These are phyloP conservation scores for Priceomyces carsonii DNA, from an alignment of 805 yeast species.

Conservation along the genomic window DNA sequence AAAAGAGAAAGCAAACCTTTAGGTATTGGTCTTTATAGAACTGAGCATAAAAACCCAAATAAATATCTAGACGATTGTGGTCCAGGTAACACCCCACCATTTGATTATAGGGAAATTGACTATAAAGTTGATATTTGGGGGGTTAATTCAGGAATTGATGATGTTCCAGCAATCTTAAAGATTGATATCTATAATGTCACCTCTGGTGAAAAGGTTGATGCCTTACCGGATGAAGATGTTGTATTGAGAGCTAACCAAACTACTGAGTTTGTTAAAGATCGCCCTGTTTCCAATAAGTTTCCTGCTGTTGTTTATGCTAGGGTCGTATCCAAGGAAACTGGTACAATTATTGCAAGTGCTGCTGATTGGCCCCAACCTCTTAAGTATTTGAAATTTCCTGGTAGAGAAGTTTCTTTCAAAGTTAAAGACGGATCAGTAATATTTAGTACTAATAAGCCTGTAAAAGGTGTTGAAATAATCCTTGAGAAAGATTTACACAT, in stretches of 20 bases:
- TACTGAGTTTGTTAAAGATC: constrained; percentile 24
- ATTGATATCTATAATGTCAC: constrained; percentile 31
- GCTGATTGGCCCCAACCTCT: constrained; percentile 55
- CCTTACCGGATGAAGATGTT: constrained; percentile 12
- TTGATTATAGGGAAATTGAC: constrained; percentile 23
- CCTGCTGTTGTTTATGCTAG: constrained; percentile 19
- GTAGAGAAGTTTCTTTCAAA: constrained; percentile 18
- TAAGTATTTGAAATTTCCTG: constrained; percentile 37
- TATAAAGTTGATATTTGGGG: constrained; percentile 43
- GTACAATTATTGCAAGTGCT: constrained; percentile 27
- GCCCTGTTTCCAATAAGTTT: constrained; percentile 11
- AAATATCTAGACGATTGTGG: constrained; percentile 8
- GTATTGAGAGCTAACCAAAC: constrained; percentile 24
- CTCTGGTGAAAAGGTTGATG: constrained; percentile 27
- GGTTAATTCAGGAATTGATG: constrained; percentile 26
- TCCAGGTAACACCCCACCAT: constrained; percentile 16
- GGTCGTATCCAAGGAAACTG: constrained; percentile 12
- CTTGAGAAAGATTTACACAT: constrained; percentile 26
- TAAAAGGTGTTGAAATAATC: constrained; percentile 45
- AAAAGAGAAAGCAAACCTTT: constrained; percentile 40
- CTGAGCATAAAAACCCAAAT: constrained; percentile 9
- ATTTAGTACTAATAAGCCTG: constrained; percentile 33
- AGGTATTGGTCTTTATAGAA: constrained; percentile 35
- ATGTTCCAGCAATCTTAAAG: constrained; percentile 19
- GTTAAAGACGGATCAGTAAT: constrained; percentile 24